phyloP scores from a whole-genome alignment of 2,329 filamentous ascomycete species.

The Pestalotiopsis fici region DNA sequence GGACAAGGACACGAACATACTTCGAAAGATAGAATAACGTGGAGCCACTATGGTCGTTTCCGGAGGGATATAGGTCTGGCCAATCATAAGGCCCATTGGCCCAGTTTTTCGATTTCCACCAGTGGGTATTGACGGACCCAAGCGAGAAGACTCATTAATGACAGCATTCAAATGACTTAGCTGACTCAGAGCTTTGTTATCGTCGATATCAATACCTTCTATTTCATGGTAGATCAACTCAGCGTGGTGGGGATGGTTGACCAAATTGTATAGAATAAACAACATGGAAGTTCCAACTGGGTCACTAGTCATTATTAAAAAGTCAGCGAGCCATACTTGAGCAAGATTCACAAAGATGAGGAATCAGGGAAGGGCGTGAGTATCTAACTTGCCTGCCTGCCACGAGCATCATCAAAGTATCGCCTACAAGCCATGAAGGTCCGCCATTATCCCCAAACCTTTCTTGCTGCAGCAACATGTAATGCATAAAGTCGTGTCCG shows the following conservation, averaged over 20 bases:
- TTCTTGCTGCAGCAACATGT: background rate
- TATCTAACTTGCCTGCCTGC: background rate
- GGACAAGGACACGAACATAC: conserved; percentile 32
- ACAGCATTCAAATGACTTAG: conserved; percentile 24
- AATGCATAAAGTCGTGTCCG: background rate
- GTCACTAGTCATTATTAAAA: background rate
- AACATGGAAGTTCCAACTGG: background rate
- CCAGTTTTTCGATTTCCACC: conserved; percentile 17
- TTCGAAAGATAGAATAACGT: conserved; percentile 19
- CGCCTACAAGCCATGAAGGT: background rate
- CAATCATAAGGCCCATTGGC: conserved; percentile 10
- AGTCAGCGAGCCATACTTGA: background rate
- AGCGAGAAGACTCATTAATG: conserved; percentile 24
- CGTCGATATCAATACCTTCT: background rate
- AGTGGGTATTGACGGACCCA: conserved; percentile 21
- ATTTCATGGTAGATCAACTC: background rate
- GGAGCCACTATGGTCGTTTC: conserved; percentile 17
- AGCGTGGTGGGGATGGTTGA: background rate
- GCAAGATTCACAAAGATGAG: background rate
- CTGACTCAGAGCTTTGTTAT: conserved; percentile 6
- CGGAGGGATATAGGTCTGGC: conserved; percentile 13
- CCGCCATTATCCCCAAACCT: background rate
- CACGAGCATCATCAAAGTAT: background rate
- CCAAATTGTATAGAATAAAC: background rate
- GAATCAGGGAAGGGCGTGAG: background rate